Evolutionary conservation across 768 basidiomycete species (phyloP).

Genomic region (Coprinopsis strossmayeri): DNA sequence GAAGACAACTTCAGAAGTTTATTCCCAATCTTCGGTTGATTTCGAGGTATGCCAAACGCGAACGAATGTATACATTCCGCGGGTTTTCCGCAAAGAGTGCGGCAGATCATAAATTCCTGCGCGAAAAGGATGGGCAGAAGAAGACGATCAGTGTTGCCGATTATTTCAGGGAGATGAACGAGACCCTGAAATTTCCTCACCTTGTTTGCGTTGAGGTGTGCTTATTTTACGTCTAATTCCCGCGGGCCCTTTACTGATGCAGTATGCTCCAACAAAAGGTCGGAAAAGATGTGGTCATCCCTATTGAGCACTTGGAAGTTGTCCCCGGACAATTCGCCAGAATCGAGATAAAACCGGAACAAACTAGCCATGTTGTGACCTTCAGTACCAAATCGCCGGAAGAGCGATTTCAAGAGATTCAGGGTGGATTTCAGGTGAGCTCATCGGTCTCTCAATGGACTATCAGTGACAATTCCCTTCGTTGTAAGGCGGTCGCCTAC

Average conservation of each 20-base stretch:
- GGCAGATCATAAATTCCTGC: slow-evolving; percentile 35
- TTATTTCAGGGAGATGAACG: slow-evolving; percentile 18
- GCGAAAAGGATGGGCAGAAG: slow-evolving; percentile 39
- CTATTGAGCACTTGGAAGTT: slow-evolving; percentile 62
- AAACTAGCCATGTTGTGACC: slow-evolving; percentile 52
- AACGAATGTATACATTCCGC: slow-evolving; percentile 42
- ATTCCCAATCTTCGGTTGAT: slow-evolving; percentile 26
- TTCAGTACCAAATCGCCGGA: slow-evolving; percentile 63
- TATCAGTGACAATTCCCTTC: slow-evolving; percentile 15
- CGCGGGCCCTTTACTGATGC: background rate
- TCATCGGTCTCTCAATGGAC: background rate
- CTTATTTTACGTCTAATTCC: background rate
- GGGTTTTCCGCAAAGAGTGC: slow-evolving; percentile 50
- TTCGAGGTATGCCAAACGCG: slow-evolving; percentile 12
- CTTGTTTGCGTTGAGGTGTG: slow-evolving; percentile 55
- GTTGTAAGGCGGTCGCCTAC: slow-evolving; percentile 52
- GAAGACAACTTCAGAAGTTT: slow-evolving; percentile 35
- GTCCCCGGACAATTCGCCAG: slow-evolving; percentile 61
- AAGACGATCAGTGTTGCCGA: slow-evolving; percentile 36
- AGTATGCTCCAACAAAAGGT: slow-evolving; percentile 31
- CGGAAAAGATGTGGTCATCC: slow-evolving; percentile 56
- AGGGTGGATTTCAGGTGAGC: slow-evolving; percentile 42
- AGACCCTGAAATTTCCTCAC: slow-evolving; percentile 38
- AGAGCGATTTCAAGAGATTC: slow-evolving; percentile 50
- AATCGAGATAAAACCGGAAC: slow-evolving; percentile 61